Conservation (phyloP, 2,329 filamentous ascomycete genomes). For the Colletotrichum echinochloae region DNA sequence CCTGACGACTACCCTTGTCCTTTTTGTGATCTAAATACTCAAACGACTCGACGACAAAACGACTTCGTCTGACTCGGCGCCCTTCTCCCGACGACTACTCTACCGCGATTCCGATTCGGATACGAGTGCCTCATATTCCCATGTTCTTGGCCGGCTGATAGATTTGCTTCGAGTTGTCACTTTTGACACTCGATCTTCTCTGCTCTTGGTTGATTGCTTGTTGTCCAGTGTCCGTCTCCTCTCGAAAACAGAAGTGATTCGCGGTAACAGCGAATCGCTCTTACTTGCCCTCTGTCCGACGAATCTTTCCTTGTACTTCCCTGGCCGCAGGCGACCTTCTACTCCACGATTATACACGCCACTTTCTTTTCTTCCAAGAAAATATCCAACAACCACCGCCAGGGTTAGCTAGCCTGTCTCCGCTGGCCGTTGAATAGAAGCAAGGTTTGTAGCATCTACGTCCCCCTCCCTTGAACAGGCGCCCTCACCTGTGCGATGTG, state of each 20-base stretch:
- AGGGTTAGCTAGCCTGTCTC: constrained; percentile 21
- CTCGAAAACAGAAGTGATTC: constrained; percentile 47
- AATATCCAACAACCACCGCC: constrained; percentile 36
- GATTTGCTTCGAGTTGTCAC: constrained; percentile 49
- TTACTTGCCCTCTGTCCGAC: constrained; percentile 49
- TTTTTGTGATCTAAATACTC: constrained; percentile 21
- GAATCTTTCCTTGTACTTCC: constrained; percentile 52
- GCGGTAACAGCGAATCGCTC: constrained; percentile 62
- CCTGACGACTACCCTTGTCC: constrained; percentile 25
- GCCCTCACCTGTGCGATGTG: not conserved
- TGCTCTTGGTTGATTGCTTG: constrained; percentile 41
- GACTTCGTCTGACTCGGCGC: constrained; percentile 20
- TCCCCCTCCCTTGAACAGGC: not conserved
- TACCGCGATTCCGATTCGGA: constrained; percentile 29
- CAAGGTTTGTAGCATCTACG: constrained; percentile 29
- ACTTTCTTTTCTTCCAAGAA: constrained; percentile 23
- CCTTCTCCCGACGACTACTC: constrained; percentile 18
- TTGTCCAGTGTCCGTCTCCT: constrained; percentile 42
- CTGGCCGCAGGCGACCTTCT: constrained; percentile 70
- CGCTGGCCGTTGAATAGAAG: constrained; percentile 18
- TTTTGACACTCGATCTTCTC: constrained; percentile 48
- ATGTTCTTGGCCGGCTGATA: constrained; percentile 50
- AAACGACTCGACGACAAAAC: constrained; percentile 23
- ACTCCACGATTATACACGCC: constrained; percentile 49
- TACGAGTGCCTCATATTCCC: constrained; percentile 42